These are phyloP conservation scores for Thalassiosira hispida DNA, from an alignment of 352 stramenopile species.

Conservation along the genomic window DNA sequence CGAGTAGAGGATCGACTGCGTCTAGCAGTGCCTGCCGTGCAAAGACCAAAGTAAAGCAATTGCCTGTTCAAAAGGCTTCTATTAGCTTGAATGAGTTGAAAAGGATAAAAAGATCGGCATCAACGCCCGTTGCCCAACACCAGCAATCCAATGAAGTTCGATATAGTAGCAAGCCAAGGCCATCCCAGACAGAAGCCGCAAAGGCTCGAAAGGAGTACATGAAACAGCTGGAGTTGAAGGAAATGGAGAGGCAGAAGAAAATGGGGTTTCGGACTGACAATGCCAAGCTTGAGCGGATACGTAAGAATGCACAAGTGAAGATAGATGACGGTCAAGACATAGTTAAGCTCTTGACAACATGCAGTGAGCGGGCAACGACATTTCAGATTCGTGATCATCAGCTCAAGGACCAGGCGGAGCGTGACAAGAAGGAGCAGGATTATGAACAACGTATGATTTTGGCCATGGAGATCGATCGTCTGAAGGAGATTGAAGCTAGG, in stretches of 20 bases:
- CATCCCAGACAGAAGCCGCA: conserved; percentile 24
- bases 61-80: conserved; percentile 28
- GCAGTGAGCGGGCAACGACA: conserved; percentile 89
- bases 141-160: conserved; percentile 4
- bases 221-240: conserved; percentile 67
- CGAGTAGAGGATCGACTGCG: conserved; percentile 19
- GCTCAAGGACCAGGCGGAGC: conserved; percentile 71
- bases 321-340: conserved; percentile 86
- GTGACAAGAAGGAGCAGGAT: conserved; percentile 82
- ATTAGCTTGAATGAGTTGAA: conserved; percentile 54
- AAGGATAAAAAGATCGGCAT: conserved; percentile 51
- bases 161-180: conserved; percentile 1
- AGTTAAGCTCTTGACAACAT: conserved; percentile 93
- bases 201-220: conserved; percentile 69
- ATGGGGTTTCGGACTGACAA: conserved; percentile 52
- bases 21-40: conserved; percentile 7
- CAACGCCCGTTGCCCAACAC: conserved; percentile 8
- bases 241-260: conserved; percentile 69
- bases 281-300: conserved; percentile 67
- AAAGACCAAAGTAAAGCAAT: conserved; percentile 19
- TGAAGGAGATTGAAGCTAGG: conserved; percentile 90
- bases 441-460: conserved; percentile 94
- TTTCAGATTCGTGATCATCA: conserved; percentile 96
- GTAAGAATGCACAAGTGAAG: conserved; percentile 80
- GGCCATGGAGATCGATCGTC: conserved; percentile 93